Evolutionary conservation across 129 eudicot species (phyloP).

Genomic region (Mikania micrantha): DNA sequence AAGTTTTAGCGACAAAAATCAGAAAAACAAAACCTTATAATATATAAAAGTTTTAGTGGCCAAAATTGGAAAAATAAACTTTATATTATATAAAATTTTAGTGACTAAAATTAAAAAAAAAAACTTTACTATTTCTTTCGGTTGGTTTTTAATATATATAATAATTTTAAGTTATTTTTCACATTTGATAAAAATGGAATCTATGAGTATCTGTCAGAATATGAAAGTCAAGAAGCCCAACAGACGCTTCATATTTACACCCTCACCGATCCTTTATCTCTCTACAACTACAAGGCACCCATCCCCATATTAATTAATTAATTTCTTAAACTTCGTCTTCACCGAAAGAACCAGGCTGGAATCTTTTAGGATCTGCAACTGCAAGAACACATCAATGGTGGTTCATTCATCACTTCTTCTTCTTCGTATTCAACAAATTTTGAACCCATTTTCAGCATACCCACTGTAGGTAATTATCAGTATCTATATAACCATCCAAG

Average conservation of each 20-base stretch:
- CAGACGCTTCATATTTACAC: neutral
- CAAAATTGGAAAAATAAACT: no score
- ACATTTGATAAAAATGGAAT: slow-evolving; percentile 4
- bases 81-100: no score
- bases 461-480: neutral
- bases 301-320: neutral
- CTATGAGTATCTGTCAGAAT: slow-evolving; percentile 18
- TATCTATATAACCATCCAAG: neutral
- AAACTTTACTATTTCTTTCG: no score
- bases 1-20: no score
- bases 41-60: no score
- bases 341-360: neutral
- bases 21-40: no score
- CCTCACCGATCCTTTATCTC: neutral
- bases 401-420: neutral
- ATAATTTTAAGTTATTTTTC: neutral
- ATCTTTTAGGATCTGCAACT: slow-evolving; percentile 1
- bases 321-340: neutral
- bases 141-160: no score
- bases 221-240: neutral
- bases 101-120: no score
- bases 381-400: neutral
- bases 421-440: slow-evolving; percentile 1
- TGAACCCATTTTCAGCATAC: neutral
- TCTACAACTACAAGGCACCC: neutral